Evolutionary conservation across 83 land plant species (phyloP).

Genomic region (Larix sibirica): DNA sequence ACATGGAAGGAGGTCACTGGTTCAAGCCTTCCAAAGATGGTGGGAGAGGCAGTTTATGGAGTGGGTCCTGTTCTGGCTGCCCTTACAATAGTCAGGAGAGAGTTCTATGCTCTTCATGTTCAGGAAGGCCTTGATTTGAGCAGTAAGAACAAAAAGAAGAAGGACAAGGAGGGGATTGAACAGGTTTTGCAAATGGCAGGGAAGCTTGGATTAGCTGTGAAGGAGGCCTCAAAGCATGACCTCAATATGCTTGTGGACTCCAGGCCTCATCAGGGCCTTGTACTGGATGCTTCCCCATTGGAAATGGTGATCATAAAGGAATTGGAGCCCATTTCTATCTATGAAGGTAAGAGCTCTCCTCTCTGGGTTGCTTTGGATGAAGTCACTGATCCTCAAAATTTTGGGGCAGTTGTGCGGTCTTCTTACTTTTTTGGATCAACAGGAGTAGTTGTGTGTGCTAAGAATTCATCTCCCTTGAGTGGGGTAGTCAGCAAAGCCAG

Average conservation of each 20-base stretch:
- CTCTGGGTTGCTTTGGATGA: constrained; percentile 98
- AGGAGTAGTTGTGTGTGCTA: constrained; percentile 92
- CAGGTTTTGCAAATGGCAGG: constrained; percentile 68
- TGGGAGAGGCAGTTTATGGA: constrained; percentile 90
- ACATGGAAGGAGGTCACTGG: constrained; percentile 57
- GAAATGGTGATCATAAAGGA: constrained; percentile 71
- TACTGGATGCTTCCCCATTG: constrained; percentile 91
- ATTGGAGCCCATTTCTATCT: constrained; percentile 47
- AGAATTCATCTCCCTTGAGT: constrained; percentile 97
- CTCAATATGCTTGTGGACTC: constrained; percentile 91
- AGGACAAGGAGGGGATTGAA: constrained; percentile 88
- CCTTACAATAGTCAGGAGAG: constrained; percentile 66
- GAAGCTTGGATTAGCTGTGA: constrained; percentile 48
- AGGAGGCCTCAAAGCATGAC: constrained; percentile 81
- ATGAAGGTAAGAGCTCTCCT: constrained; percentile 26
- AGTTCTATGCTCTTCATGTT: constrained; percentile 77
- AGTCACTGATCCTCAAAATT: constrained; percentile 95
- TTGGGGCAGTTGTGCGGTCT: constrained; percentile 97
- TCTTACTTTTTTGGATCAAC: constrained; percentile 89
- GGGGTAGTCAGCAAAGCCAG: constrained; percentile 99
- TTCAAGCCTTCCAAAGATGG: constrained; percentile 64
- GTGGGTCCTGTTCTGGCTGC: constrained; percentile 94
- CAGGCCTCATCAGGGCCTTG: constrained; percentile 94
- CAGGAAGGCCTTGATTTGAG: constrained; percentile 83
- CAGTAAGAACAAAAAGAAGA: constrained; percentile 69